Evolutionary conservation across 1,284 basidiomycete species (phyloP), one percentile per base, ranked within the genome.

Genomic region (Ceratorhiza oryzae-sativae): DNA sequence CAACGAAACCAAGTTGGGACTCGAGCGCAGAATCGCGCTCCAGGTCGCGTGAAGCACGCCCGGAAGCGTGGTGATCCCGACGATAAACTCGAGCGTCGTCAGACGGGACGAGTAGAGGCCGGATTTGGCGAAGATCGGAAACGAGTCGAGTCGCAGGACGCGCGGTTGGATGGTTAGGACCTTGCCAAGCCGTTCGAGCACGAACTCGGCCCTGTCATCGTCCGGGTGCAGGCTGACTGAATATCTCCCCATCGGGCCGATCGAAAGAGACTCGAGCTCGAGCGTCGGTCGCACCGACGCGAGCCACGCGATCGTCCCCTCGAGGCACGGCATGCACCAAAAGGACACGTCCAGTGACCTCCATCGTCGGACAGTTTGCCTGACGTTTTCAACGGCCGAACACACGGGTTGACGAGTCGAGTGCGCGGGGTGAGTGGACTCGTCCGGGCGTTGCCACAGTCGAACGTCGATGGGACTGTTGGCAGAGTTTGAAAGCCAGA

Each of bases 231-330:
- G 9, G 8, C 18, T 3, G 58, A 15, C 13, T 13, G 36, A 39
- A 39, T 45, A 18, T 3, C 42, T 45, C 12, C 58, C 58, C 58
- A 60, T 60, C 2, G 58, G 58, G 23, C 58, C 58, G n/a, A 60
- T 45, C 4, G 58, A 45, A n/a, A 60, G 34, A 18, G 36, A 60
- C 1, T 60, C 58, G 5, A 60, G 58, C 58, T 42, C 51, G 51
- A 55, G 5, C 2, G 25, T 9, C 27, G 30, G 3, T 13, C 12
- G 3, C 15, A 30, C 2, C 8, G 25, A 32, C 13, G 27, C 51
- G 15, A 55, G 25, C 4, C 6, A 32, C 1, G 30, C 25, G 9
- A 55, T 55, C 13, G 18, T 32, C 5, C 34, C 27, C 34, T 15
- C 3, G 9, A 55, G 23, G 13, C 51, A 55, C 10, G 3, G 3